Evolutionary conservation across 2,329 filamentous ascomycete species (phyloP), one percentile per base, ranked within the genome.

Genomic region (Aspergillus sp.): DNA sequence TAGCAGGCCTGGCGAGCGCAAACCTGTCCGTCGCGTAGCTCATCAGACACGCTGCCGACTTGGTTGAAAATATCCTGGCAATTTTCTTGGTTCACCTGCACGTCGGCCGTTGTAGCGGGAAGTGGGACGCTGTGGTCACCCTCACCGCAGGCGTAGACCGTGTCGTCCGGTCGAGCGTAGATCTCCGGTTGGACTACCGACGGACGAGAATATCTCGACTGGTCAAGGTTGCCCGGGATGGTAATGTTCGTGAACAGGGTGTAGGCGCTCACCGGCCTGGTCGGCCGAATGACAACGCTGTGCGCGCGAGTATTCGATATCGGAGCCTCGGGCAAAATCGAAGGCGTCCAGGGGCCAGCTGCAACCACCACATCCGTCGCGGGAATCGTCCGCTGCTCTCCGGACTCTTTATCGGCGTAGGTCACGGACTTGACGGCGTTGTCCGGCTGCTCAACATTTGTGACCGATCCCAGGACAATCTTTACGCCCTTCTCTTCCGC

Each of bases 71-170:
- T 78, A 49, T 94, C 86, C 53, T 93, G 79, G 61, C 88, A 95
- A 37, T 85, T 75, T 5, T 66, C 61, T 37, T 78, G 71, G 53
- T 96, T 88, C 37, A 80, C 75, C 47, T 80, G 62, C 2, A 96
- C 89, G 5, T 79, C 70, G 43, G 84, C 82, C 3, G 82, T 78
- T 0, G 80, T 80, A 2, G 76, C 67, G 0, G 91, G 91, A 1
- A 98, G 69, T 0, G 85, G 80, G 0, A 85, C 71, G 3, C 69
- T 58, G 2, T 72, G 72, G 53, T 98, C 91, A 14, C 86, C 85
- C 51, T 95, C 88, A 27, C 86, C 91, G 53, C 91, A 98, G 1
- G 86, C 88, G 57, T 98, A 98, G 8, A 94, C 81, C 55, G 94
- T 88, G 34, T 82, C 75, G 54, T 86, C 82, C 0, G 88, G 88